phyloP scores from a whole-genome alignment of 805 yeast species.

The Ogataea angusta region DNA sequence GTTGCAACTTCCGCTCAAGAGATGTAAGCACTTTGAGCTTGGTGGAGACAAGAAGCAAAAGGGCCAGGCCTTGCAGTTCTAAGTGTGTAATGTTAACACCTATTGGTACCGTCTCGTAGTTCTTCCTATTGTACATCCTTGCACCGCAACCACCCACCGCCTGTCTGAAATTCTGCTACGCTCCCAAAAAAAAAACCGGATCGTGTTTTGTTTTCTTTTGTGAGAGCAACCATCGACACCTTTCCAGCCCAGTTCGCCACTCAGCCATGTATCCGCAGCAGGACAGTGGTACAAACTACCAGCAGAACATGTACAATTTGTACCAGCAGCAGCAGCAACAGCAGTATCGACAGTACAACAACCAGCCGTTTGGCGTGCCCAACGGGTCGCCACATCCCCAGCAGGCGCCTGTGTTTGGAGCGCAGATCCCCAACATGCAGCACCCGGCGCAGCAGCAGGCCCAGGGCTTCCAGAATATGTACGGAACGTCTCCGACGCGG shows the following conservation, averaged over 20 bases:
- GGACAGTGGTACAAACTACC: constrained; percentile 18
- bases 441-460: constrained; percentile 22
- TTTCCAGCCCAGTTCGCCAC: not conserved
- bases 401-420: constrained; percentile 17
- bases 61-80: constrained; percentile 99
- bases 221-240: not conserved
- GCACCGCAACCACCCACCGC: constrained; percentile 11
- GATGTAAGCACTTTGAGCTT: constrained; percentile 99
- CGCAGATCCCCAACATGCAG: constrained; percentile 25
- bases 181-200: constrained; percentile 4
- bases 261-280: constrained; percentile 11
- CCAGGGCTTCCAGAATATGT: constrained; percentile 14
- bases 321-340: constrained; percentile 33
- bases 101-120: not conserved
- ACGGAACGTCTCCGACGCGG: constrained; percentile 28
- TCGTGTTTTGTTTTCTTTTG: constrained; percentile 18
- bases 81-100: constrained; percentile 36
- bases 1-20: constrained; percentile 96
- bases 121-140: constrained; percentile 3
- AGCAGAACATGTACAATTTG: constrained; percentile 17
- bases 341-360: constrained; percentile 18
- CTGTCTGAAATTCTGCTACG: not conserved
- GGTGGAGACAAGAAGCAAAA: constrained; percentile 99
- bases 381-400: constrained; percentile 15
- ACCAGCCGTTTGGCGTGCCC: constrained; percentile 7